Percentiles rank a stretch among this genome's conserved stretches.
phyloP scores from a whole-genome alignment of 129 eudicot species.

The Flaveria robusta region DNA sequence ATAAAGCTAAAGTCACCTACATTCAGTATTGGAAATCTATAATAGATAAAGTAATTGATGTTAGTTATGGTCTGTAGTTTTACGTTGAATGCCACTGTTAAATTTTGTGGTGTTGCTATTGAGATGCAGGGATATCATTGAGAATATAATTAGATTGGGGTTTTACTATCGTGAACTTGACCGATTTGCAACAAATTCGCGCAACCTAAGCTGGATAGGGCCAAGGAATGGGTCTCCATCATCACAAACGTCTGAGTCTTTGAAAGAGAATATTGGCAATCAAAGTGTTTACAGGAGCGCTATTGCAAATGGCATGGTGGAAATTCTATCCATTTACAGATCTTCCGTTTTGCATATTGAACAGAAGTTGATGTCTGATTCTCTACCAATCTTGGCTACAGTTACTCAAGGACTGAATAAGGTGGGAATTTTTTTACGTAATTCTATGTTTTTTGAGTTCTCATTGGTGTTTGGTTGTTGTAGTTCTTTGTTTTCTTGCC shows the following conservation, averaged over 20 bases:
- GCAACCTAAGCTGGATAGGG: conserved; percentile 86
- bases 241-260: conserved; percentile 40
- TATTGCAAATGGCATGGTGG: conserved; percentile 82
- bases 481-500: conserved; percentile 88
- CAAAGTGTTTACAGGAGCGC: conserved; percentile 83
- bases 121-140: conserved; percentile 74
- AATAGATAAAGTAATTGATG: conserved; percentile 2
- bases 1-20: not conserved
- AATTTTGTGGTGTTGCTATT: conserved; percentile 3
- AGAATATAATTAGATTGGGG: conserved; percentile 69
- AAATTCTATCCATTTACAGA: conserved; percentile 70
- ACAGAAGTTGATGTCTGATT: conserved; percentile 78
- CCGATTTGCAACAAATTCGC: conserved; percentile 68
- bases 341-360: conserved; percentile 78
- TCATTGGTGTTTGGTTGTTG: conserved; percentile 32
- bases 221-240: conserved; percentile 47
- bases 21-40: conserved; percentile 14
- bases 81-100: conserved; percentile 14
- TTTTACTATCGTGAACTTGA: conserved; percentile 86
- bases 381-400: conserved; percentile 70
- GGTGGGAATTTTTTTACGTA: conserved; percentile 34
- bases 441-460: conserved; percentile 26
- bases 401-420: conserved; percentile 89
- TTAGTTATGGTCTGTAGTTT: conserved; percentile 9
- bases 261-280: conserved; percentile 40